These are phyloP conservation scores for Colletotrichum truncatum DNA, from an alignment of 2,329 filamentous ascomycete species.

Conservation along the genomic window DNA sequence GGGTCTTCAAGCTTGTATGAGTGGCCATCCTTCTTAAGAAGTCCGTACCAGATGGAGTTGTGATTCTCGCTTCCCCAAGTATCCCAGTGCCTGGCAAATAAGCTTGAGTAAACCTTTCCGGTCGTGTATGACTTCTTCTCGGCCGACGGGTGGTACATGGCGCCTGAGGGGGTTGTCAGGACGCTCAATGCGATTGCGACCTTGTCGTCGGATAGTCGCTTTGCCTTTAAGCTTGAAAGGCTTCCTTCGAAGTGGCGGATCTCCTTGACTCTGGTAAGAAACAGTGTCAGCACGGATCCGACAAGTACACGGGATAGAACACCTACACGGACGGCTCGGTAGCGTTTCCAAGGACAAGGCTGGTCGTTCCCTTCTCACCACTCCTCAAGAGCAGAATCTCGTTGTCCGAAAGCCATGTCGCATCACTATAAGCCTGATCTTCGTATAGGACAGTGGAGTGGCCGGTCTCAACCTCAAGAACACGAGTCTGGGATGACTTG, in stretches of 20 bases:
- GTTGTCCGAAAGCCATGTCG: constrained; percentile 78
- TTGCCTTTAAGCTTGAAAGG: constrained; percentile 68
- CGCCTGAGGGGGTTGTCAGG: constrained; percentile 73
- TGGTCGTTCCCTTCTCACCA: constrained; percentile 56
- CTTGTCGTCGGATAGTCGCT: constrained; percentile 56
- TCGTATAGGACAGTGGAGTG: constrained; percentile 73
- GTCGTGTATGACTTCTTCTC: constrained; percentile 68
- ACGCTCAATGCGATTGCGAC: constrained; percentile 69
- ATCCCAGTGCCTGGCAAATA: constrained; percentile 88
- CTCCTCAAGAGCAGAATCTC: constrained; percentile 66
- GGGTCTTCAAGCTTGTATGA: constrained; percentile 52
- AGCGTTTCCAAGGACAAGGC: constrained; percentile 52
- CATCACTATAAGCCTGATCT: constrained; percentile 72
- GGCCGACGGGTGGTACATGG: constrained; percentile 72
- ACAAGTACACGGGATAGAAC: not conserved
- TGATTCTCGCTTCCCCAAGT: constrained; percentile 75
- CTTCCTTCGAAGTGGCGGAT: constrained; percentile 60
- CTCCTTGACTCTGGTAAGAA: constrained; percentile 40
- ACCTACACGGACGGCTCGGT: constrained; percentile 50
- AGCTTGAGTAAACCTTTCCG: constrained; percentile 76
- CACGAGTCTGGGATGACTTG: constrained; percentile 72
- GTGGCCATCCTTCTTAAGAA: constrained; percentile 56
- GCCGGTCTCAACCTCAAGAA: constrained; percentile 75
- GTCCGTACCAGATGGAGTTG: constrained; percentile 78
- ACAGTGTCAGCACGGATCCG: constrained; percentile 18